Base-by-base conservation (phyloP, 306 rosid genomes). In the Echinosophora koreensis region DNA sequence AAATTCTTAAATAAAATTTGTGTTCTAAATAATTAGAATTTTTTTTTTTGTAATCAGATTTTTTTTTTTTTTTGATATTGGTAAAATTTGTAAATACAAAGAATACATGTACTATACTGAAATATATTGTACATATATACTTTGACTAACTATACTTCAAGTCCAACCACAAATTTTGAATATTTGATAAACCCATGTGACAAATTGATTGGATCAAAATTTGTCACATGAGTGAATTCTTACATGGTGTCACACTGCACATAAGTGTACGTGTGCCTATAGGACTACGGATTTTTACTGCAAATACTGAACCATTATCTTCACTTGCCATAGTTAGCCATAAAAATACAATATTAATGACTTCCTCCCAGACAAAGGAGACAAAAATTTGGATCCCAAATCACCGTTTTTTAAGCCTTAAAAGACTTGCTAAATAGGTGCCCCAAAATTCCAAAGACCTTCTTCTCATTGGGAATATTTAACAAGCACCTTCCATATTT, bases 401-500 rank as follows among this genome's bases (percentile, higher is more conserved):
- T 4, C 22, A 16, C 64, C 38, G 12, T 13, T 41, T 39, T 60
- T 13, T 56, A 56, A 18, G 56, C 54, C 49, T n/a, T 14, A 8
- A 42, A 42, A 28, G 5, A 1, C 7, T 32, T 34, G 13, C 27
- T 39, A 17, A 22, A 71, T 54, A 44, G 27, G 35, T 13, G 32
- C 76, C 42, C 50, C 76, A 35, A 13, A 39, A 57, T 57, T 73
- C 16, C 49, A 4, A 41, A 27, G 15, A 77, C 18, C 60, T 44
- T 68, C 55, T 14, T 68, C 55, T 14, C 66, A 56, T 7, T 32
- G n/a, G 12, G 71, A 38, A 38, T 13, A 17, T 41, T 63, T 73
- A 71, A 63, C 50, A 42, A 66, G 8, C 32, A 28, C 60, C 11
- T 47, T 18, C 81, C 86, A 80, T 12, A 64, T 44, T 30, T 77